Conservation (phyloP, 1,284 basidiomycete species). For the Irpex lacteus region DNA sequence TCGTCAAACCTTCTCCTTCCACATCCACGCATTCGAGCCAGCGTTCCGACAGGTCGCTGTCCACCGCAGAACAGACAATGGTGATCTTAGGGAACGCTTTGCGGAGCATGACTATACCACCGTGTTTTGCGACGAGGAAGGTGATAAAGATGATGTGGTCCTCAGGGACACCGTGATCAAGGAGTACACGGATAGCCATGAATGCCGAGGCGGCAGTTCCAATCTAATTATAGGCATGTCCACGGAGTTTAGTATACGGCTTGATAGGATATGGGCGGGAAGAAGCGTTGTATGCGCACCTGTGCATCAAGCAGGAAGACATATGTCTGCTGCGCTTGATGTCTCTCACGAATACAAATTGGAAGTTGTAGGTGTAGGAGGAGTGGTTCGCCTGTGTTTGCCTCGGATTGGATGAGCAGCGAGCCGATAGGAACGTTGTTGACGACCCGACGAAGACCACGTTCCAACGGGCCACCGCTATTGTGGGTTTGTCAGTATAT, state of each 20-base stretch:
- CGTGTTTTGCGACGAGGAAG: slow-evolving; percentile 81
- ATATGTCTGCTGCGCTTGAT: slow-evolving; percentile 67
- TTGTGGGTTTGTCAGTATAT: not conserved
- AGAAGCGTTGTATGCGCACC: slow-evolving; percentile 32
- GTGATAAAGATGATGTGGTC: slow-evolving; percentile 85
- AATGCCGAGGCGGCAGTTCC: slow-evolving; percentile 93
- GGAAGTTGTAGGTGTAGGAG: slow-evolving; percentile 85
- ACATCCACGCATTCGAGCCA: slow-evolving; percentile 56
- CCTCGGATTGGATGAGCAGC: slow-evolving; percentile 88
- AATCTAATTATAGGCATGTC: slow-evolving; percentile 52
- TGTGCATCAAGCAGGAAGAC: slow-evolving; percentile 94
- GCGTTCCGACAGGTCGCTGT: slow-evolving; percentile 68
- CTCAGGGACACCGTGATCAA: slow-evolving; percentile 92
- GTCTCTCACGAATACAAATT: slow-evolving; percentile 59
- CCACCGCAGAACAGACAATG: slow-evolving; percentile 82
- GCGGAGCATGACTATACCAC: slow-evolving; percentile 76
- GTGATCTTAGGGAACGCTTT: slow-evolving; percentile 81
- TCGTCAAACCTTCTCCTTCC: slow-evolving; percentile 25
- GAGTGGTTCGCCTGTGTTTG: slow-evolving; percentile 83
- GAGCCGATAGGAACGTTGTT: slow-evolving; percentile 88
- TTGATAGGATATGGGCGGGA: not conserved
- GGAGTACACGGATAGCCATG: slow-evolving; percentile 94
- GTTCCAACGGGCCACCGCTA: slow-evolving; percentile 87
- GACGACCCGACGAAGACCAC: slow-evolving; percentile 87
- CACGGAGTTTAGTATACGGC: not conserved